A percentile compares a stretch with the other conserved stretches of the same genome.
Conservation (phyloP, 768 basidiomycete species). For the Lactarius hatsudake region DNA sequence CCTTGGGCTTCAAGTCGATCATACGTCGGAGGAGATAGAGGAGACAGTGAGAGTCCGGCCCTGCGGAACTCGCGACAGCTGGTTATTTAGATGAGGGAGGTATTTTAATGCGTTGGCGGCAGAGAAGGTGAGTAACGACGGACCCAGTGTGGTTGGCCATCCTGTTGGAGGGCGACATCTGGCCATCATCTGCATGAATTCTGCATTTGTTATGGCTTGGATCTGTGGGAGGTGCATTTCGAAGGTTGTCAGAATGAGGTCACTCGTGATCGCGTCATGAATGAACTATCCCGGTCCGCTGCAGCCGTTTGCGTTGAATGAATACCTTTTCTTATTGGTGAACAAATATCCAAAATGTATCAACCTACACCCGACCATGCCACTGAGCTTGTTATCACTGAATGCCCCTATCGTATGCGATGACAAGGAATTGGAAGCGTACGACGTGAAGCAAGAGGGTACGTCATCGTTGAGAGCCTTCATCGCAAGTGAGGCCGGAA, state of each 20-base stretch:
- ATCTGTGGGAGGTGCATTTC: slow-evolving; percentile 8
- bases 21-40: slow-evolving; percentile 56
- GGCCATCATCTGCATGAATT: slow-evolving; percentile 49
- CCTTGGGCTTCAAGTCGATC: slow-evolving; percentile 25
- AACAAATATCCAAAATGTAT: no score
- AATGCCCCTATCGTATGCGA: slow-evolving; percentile 8
- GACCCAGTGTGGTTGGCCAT: slow-evolving; percentile 51
- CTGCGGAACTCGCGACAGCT: slow-evolving; percentile 81
- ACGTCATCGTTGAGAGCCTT: neutral
- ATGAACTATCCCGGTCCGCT: neutral
- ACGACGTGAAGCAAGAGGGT: slow-evolving; percentile 1
- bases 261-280: neutral
- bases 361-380: neutral
- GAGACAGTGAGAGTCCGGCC: slow-evolving; percentile 79
- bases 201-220: slow-evolving; percentile 31
- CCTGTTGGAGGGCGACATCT: slow-evolving; percentile 48
- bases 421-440: slow-evolving; percentile 1
- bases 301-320: neutral
- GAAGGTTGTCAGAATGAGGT: neutral
- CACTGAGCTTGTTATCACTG: neutral
- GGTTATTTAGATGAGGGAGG: neutral
- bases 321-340: no score
- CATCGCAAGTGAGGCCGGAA: slow-evolving; percentile 18
- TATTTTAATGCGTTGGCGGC: neutral
- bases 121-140: slow-evolving; percentile 10